Evolutionary conservation across 2,329 filamentous ascomycete genomes (phyloP).

Genomic region (Pseudocercospora fuligena): DNA sequence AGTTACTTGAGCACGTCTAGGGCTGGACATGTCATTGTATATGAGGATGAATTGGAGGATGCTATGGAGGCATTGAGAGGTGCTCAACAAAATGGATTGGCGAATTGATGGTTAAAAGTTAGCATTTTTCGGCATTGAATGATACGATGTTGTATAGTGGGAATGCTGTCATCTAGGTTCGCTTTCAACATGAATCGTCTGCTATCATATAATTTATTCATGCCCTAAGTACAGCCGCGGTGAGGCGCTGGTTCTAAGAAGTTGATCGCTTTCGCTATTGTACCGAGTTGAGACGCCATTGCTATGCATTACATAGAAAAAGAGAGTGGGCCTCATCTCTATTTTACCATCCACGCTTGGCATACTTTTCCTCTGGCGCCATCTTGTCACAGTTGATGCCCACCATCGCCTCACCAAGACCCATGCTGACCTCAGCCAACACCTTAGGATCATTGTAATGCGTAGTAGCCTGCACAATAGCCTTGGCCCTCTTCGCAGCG

Average conservation of each 20-base stretch:
- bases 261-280: not conserved
- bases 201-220: no score
- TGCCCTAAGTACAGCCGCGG: not conserved
- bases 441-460: conserved; percentile 86
- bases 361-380: conserved; percentile 79
- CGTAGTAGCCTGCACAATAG: conserved; percentile 92
- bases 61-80: conserved; percentile 70
- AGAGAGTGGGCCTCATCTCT: not conserved
- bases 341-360: conserved; percentile 77
- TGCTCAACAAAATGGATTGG: conserved; percentile 21
- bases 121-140: not conserved
- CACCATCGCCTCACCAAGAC: conserved; percentile 97
- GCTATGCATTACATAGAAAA: conserved; percentile 1
- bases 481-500: conserved; percentile 85
- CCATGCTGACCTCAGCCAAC: conserved; percentile 83
- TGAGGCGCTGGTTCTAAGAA: conserved; percentile 4
- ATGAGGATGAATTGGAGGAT: conserved; percentile 71
- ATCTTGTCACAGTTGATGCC: conserved; percentile 86
- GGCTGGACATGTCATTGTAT: conserved; percentile 86
- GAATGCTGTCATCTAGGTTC: no score
- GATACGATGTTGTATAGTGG: no score
- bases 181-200: no score
- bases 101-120: conserved; percentile 3
- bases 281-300: not conserved
- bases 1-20: conserved; percentile 88